phyloP scores from a whole-genome alignment of 257 asterid genomes.

The Solanum pinnatisectum region DNA sequence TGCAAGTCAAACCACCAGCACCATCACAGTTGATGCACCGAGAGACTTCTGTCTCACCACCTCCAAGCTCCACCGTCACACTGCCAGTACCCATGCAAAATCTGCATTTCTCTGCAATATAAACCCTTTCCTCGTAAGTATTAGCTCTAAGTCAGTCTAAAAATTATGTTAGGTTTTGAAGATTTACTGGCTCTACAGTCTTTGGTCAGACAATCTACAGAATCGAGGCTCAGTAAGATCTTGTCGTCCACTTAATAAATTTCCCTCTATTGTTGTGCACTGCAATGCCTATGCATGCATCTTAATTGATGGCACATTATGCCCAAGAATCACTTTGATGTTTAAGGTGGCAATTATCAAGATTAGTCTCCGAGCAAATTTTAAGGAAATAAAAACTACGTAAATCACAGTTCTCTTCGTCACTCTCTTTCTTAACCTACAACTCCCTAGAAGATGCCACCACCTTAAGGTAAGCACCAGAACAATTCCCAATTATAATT shows the following conservation, averaged over 20 bases:
- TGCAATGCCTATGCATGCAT: background rate
- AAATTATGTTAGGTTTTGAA: background rate
- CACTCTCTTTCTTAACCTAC: too few species aligned
- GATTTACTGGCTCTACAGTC: background rate
- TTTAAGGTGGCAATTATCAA: background rate
- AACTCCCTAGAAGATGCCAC: too few species aligned
- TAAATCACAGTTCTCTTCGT: too few species aligned
- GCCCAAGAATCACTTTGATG: background rate
- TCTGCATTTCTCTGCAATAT: slow-evolving; percentile 68
- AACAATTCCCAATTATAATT: too few species aligned
- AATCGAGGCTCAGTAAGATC: background rate
- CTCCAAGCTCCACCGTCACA: slow-evolving; percentile 84
- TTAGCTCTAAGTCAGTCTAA: background rate
- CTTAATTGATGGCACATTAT: background rate
- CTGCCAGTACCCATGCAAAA: slow-evolving; percentile 76
- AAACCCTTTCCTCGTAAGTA: background rate
- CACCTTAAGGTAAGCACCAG: too few species aligned
- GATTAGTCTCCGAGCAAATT: background rate
- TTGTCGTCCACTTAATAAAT: background rate
- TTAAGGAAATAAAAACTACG: background rate
- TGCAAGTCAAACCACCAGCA: slow-evolving; percentile 80
- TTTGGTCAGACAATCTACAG: background rate
- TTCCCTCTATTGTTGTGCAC: background rate
- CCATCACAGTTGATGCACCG: slow-evolving; percentile 85
- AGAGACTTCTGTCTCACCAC: slow-evolving; percentile 67